Percentiles rank a stretch among this genome's conserved stretches.
Evolutionary conservation across 768 basidiomycete species (phyloP).

Genomic region (Mycena floridula): DNA sequence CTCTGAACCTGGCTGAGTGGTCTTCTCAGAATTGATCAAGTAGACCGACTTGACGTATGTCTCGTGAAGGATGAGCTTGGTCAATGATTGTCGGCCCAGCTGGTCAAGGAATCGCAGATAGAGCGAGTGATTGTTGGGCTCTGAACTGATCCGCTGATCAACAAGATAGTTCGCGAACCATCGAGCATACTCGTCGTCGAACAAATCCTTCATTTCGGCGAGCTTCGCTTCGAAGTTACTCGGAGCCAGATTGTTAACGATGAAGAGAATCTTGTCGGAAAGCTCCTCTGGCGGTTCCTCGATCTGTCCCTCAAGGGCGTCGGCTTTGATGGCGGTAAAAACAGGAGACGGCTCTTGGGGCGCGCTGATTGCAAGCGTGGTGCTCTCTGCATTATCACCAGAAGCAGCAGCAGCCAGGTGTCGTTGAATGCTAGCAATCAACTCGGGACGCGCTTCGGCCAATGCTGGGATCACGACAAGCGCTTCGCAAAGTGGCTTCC

Average conservation of each 20-base stretch:
- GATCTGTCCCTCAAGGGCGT: slow-evolving; percentile 54
- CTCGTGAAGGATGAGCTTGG: slow-evolving; percentile 85
- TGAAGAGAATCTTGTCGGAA: slow-evolving; percentile 93
- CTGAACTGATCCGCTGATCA: slow-evolving; percentile 90
- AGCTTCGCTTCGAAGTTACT: slow-evolving; percentile 89
- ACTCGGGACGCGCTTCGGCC: slow-evolving; percentile 77
- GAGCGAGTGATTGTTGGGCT: slow-evolving; percentile 94
- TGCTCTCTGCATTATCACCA: slow-evolving; percentile 30
- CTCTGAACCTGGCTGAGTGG: slow-evolving; percentile 79
- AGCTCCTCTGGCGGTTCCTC: slow-evolving; percentile 76
- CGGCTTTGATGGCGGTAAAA: slow-evolving; percentile 78
- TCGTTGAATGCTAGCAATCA: slow-evolving; percentile 64
- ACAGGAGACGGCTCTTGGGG: slow-evolving; percentile 42
- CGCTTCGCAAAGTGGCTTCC: slow-evolving; percentile 88
- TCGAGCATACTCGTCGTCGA: slow-evolving; percentile 75
- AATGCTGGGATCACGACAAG: slow-evolving; percentile 84
- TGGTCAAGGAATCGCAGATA: slow-evolving; percentile 93
- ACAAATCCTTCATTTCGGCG: slow-evolving; percentile 77
- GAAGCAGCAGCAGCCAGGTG: slow-evolving; percentile 54
- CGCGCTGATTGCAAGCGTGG: slow-evolving; percentile 29
- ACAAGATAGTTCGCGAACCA: slow-evolving; percentile 99
- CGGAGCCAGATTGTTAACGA: slow-evolving; percentile 95
- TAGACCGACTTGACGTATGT: slow-evolving; percentile 82
- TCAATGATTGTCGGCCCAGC: slow-evolving; percentile 60
- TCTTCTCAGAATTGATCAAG: slow-evolving; percentile 88